Evolutionary conservation across 108 stramenopile species (phyloP), one percentile per base, ranked within the genome.

Genomic region (Nitzschia sp.): DNA sequence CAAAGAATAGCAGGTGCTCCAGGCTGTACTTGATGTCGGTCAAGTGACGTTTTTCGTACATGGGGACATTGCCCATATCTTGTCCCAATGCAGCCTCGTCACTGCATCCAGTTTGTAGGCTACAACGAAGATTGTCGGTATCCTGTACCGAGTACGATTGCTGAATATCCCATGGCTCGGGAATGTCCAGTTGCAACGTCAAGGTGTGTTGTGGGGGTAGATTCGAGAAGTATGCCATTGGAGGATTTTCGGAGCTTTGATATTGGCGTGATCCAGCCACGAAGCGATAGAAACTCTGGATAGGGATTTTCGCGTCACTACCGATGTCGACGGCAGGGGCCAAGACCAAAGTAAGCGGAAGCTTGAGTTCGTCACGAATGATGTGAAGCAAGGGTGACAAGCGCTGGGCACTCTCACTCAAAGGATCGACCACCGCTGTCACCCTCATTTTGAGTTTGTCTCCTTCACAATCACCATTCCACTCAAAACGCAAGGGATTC

Each of bases 131-230:
- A 75, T 99, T 99, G 78, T 99, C 98, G 15, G 93, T 77, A 78
- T 99, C 98, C 66, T 96, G 95, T 9, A 88, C 56, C n/a, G 88
- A 79, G 20, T 64, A 19, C n/a, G 71, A 63, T 57, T 95, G 88
- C 55, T 98, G 96, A 22, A 97, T 92, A 78, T 96, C 92, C 97
- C 96, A 99, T 24, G 92, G 73, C 73, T 98, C 97, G 0, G 98
- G 96, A 10, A 97, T 88, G 77, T 96, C 97, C 78, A 98, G 83
- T 59, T 95, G 82, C 8, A 96, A 65, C n/a, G 98, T 99, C 52
- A 99, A 77, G 38, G 94, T 67, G 52, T 96, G 96, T 14, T 90
- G 73, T 19, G 75, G 76, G 6, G 98, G 98, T 29, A 99, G 85
- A 51, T 85, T 78, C 17, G 79, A 65, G 66, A 99, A 97, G 34